Conservation (phyloP, 306 rosid genomes). For the Glycyrrhiza uralensis region DNA sequence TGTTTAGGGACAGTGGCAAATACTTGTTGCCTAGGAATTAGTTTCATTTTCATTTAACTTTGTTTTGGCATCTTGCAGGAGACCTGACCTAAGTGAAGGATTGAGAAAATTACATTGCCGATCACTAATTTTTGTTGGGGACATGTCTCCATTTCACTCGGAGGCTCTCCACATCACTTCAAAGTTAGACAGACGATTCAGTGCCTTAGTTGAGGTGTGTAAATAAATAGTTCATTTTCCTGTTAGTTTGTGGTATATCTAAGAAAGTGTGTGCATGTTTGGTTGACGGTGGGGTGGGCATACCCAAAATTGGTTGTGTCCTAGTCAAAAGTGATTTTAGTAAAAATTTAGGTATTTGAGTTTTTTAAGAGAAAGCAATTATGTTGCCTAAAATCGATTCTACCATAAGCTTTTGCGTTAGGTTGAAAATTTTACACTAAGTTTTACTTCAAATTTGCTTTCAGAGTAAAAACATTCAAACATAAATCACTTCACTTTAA, state of each 20-base stretch:
- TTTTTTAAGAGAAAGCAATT: too few relatives aligned
- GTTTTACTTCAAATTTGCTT: too few relatives aligned
- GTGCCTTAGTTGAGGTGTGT: slow-evolving; percentile 90
- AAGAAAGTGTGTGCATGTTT: neutral
- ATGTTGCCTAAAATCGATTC: too few relatives aligned
- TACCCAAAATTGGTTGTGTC: too few relatives aligned
- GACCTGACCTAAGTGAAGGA: slow-evolving; percentile 71
- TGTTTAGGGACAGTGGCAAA: neutral
- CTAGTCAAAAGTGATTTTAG: too few relatives aligned
- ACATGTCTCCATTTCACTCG: slow-evolving; percentile 72
- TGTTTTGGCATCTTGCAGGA: slow-evolving; percentile 46
- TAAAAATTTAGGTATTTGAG: too few relatives aligned
- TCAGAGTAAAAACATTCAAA: too few relatives aligned
- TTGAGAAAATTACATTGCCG: slow-evolving; percentile 80
- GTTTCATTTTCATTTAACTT: neutral
- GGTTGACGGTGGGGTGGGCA: too few relatives aligned
- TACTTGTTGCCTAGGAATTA: slow-evolving; percentile 9
- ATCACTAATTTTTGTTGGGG: slow-evolving; percentile 88
- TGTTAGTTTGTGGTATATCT: neutral
- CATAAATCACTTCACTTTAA: too few relatives aligned
- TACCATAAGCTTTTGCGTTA: too few relatives aligned
- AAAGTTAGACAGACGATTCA: slow-evolving; percentile 76
- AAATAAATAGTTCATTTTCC: neutral
- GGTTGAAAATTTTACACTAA: too few relatives aligned
- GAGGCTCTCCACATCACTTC: slow-evolving; percentile 87